Evolutionary conservation across 495 filamentous ascomycete genomes (phyloP).

Genomic region (Penicillium bovifimosum): DNA sequence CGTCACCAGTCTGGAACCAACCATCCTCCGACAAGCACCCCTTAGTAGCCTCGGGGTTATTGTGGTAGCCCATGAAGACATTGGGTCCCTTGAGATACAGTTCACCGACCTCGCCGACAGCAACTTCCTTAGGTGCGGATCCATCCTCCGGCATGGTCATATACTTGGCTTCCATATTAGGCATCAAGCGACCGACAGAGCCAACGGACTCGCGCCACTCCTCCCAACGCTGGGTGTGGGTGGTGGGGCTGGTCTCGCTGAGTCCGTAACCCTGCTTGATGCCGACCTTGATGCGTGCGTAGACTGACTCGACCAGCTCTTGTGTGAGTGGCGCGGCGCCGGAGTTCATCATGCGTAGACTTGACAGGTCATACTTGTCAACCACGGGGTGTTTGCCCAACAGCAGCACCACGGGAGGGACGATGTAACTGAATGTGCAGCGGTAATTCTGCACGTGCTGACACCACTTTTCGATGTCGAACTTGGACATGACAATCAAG

Average conservation of each 20-base stretch:
- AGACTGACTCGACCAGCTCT: conserved; percentile 76
- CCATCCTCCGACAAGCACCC: conserved; percentile 55
- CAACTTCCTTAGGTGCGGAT: conserved; percentile 52
- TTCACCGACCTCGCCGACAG: conserved; percentile 59
- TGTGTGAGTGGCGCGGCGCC: conserved; percentile 84
- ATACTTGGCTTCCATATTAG: conserved; percentile 81
- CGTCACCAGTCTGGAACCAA: conserved; percentile 63
- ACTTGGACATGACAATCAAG: conserved; percentile 73
- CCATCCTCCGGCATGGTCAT: conserved; percentile 50
- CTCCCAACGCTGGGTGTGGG: conserved; percentile 59
- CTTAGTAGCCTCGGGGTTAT: conserved; percentile 62
- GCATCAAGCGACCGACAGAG: conserved; percentile 72
- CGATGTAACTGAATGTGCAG: conserved; percentile 75
- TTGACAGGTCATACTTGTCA: conserved; percentile 72
- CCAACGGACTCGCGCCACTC: conserved; percentile 76
- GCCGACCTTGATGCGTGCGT: conserved; percentile 65
- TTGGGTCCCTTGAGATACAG: conserved; percentile 58
- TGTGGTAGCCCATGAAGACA: conserved; percentile 69
- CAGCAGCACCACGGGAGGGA: conserved; percentile 78
- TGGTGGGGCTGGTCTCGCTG: conserved; percentile 63
- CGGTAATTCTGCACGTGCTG: conserved; percentile 64
- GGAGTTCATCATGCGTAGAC: conserved; percentile 77
- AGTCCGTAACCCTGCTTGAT: conserved; percentile 89
- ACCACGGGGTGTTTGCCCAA: conserved; percentile 75
- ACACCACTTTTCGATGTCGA: conserved; percentile 78